Conservation (phyloP, 83 land plant genomes). For the Thuja plicata region DNA sequence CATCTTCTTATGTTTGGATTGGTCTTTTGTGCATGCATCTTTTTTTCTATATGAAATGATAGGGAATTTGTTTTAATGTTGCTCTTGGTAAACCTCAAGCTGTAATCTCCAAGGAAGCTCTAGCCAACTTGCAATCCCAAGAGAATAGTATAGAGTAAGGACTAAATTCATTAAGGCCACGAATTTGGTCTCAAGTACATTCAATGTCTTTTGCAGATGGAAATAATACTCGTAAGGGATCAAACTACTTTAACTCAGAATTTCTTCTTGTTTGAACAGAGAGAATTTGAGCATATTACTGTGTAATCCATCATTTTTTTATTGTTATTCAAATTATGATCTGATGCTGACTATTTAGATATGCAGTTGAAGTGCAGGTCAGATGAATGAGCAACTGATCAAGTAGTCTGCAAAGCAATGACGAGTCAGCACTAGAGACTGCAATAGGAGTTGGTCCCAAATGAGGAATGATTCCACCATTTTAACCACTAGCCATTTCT, state of each 20-base stretch:
- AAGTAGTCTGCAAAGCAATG: background rate
- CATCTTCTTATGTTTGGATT: background rate
- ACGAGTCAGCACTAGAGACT: too few relatives aligned
- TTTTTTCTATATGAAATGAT: background rate
- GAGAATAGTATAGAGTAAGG: slow-evolving; percentile 29
- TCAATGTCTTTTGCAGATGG: slow-evolving; percentile 52
- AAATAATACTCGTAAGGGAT: slow-evolving; percentile 44
- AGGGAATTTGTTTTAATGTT: slow-evolving; percentile 11
- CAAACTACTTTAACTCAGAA: background rate
- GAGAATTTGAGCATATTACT: background rate
- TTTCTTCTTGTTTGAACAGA: background rate
- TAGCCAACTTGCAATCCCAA: slow-evolving; percentile 37
- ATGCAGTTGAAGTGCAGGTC: slow-evolving; percentile 47
- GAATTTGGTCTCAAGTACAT: slow-evolving; percentile 20
- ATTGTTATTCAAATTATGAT: background rate
- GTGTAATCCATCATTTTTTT: background rate
- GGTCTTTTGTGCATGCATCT: background rate
- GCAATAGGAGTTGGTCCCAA: too few relatives aligned
- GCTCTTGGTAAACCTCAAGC: slow-evolving; percentile 79
- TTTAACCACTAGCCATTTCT: too few relatives aligned
- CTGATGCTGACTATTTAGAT: background rate
- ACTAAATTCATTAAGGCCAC: slow-evolving; percentile 9
- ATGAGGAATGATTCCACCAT: too few relatives aligned
- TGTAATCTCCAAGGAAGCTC: slow-evolving; percentile 57
- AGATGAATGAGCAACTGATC: slow-evolving; percentile 34